phyloP scores from a whole-genome alignment of 192 early-diverging fungal genomes.

The Phlyctochytrium bullatum region DNA sequence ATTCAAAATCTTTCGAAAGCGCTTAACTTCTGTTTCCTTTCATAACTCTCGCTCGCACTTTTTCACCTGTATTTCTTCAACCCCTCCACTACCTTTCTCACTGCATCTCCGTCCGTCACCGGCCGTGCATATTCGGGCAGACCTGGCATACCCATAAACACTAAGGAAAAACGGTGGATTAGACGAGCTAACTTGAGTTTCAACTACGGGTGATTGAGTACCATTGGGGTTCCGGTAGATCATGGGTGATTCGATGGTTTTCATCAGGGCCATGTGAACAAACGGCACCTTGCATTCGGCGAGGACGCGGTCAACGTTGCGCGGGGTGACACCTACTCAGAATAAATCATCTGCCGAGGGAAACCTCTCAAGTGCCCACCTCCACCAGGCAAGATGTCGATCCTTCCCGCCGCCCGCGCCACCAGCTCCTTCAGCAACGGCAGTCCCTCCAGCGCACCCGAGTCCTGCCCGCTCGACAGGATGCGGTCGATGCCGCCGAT shows the following conservation, averaged over 20 bases:
- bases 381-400: conserved; percentile 60
- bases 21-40: too few species aligned
- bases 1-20: too few species aligned
- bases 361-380: too few species aligned
- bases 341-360: conserved; percentile 2
- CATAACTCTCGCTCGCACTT: too few species aligned
- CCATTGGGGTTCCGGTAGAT: conserved; percentile 31
- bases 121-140: conserved; percentile 39
- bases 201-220: too few species aligned
- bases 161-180: too few species aligned
- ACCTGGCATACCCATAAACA: conserved; percentile 46
- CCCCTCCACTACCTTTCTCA: conserved; percentile 33
- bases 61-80: too few species aligned
- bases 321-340: conserved; percentile 17
- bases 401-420: conserved; percentile 35
- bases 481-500: conserved; percentile 64
- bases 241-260: conserved; percentile 39
- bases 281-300: conserved; percentile 40
- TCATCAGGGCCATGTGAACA: conserved; percentile 56
- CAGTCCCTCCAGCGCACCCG: conserved; percentile 56
- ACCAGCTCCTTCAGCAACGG: conserved; percentile 44
- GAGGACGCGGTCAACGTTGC: conserved; percentile 54
- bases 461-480: conserved; percentile 61
- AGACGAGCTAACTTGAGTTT: too few species aligned
- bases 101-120: conserved; percentile 32